Conservation (phyloP, 2,329 filamentous ascomycete genomes). For the Aplosporella prunicola region DNA sequence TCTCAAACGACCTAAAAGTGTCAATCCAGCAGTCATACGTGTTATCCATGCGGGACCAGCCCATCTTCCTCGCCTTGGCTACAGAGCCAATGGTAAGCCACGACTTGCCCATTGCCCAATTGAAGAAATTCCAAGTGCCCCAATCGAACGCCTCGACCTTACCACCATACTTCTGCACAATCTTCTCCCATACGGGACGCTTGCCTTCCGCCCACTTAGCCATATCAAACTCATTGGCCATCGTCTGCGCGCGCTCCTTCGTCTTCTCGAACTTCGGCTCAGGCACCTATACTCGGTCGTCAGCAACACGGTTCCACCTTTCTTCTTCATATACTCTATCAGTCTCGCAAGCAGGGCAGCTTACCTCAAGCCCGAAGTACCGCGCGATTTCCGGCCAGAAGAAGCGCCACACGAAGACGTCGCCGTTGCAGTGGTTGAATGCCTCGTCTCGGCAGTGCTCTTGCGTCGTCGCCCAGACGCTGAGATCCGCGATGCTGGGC, state of each 20-base stretch:
- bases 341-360: not conserved
- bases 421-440: slow-evolving; percentile 35
- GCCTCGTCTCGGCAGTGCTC: slow-evolving; percentile 26
- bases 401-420: slow-evolving; percentile 29
- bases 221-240: not conserved
- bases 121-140: slow-evolving; percentile 1
- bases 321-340: too few species aligned
- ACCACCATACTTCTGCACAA: not conserved
- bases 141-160: not conserved
- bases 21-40: slow-evolving; percentile 3
- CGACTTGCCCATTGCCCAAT: not conserved
- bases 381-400: slow-evolving; percentile 33
- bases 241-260: not conserved
- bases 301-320: too few species aligned
- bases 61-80: not conserved
- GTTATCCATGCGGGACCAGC: not conserved
- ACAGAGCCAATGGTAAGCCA: not conserved
- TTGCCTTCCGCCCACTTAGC: not conserved
- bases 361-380: slow-evolving; percentile 24
- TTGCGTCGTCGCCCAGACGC: slow-evolving; percentile 27
- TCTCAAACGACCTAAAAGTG: slow-evolving; percentile 4
- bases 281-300: too few species aligned
- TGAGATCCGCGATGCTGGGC: slow-evolving; percentile 27
- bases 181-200: not conserved
- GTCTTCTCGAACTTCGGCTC: not conserved